Percentiles rank a stretch among this genome's conserved stretches.
phyloP scores from a whole-genome alignment of 768 basidiomycete genomes.

The Agrocybe pediades region DNA sequence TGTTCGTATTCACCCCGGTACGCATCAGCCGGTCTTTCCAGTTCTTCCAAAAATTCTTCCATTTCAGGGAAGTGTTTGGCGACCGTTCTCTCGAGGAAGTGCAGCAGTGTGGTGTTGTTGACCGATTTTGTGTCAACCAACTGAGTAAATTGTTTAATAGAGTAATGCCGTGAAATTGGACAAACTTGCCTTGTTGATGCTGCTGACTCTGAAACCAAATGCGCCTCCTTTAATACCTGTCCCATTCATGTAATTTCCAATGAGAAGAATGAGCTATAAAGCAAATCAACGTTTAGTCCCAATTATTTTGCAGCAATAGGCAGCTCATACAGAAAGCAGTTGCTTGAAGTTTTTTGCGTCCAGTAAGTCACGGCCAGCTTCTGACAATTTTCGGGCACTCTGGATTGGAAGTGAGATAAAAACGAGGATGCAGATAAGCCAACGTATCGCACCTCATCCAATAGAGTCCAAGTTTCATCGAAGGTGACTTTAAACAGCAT shows the following conservation, averaged over 20 bases:
- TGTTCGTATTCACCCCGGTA: conserved; percentile 70
- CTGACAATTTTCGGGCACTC: conserved; percentile 79
- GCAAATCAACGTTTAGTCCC: background rate
- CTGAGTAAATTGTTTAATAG: conserved; percentile 37
- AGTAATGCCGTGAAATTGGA: background rate
- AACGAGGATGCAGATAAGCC: background rate
- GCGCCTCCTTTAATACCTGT: conserved; percentile 96
- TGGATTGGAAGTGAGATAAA: conserved; percentile 26
- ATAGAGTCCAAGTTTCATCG: conserved; percentile 78
- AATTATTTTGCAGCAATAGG: background rate
- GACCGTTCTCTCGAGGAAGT: conserved; percentile 91
- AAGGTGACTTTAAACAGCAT: conserved; percentile 93
- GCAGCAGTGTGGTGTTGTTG: conserved; percentile 90
- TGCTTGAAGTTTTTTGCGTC: conserved; percentile 89
- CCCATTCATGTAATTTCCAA: conserved; percentile 99
- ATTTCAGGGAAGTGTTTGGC: conserved; percentile 86
- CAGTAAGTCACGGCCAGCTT: conserved; percentile 79
- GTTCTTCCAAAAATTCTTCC: conserved; percentile 86
- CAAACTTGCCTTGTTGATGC: conserved; percentile 87
- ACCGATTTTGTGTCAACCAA: conserved; percentile 97
- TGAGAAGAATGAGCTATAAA: conserved; percentile 80
- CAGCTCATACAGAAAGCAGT: conserved; percentile 69
- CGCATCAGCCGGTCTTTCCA: conserved; percentile 88
- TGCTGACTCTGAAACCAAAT: conserved; percentile 94
- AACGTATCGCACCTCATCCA: conserved; percentile 67